These are phyloP conservation scores for Saposhnikovia divaricata DNA, from an alignment of 129 eudicot species.

Conservation along the genomic window DNA sequence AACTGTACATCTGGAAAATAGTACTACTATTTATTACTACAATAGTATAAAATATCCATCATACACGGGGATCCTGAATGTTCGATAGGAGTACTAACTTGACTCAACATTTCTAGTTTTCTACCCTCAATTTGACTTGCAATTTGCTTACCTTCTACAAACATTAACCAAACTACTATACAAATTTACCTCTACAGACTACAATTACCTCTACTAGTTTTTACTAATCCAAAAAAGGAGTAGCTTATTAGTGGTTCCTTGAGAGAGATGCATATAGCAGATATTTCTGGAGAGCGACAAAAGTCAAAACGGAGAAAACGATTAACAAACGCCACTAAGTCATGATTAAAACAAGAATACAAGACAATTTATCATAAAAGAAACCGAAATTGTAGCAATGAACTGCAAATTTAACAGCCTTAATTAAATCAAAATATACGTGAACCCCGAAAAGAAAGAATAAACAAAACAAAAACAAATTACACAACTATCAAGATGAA, in stretches of 20 bases:
- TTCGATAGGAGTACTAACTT: background rate
- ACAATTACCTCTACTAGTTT: no score
- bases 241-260: no score
- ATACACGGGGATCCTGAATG: background rate
- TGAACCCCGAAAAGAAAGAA: background rate
- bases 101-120: background rate
- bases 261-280: no score
- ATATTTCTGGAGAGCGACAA: background rate
- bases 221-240: no score
- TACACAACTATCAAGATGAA: conserved; percentile 9
- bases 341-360: background rate
- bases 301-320: background rate
- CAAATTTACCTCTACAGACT: no score
- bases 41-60: background rate
- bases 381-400: no score
- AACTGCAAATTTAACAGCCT: background rate
- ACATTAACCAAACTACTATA: no score
- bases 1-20: background rate
- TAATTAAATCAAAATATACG: background rate
- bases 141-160: background rate
- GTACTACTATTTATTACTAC: no score
- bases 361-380: background rate
- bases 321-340: background rate
- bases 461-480: background rate
- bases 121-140: background rate